Percentiles rank a stretch among this genome's conserved stretches.
These are phyloP conservation scores for Cladophialophora bantiana DNA, from an alignment of 2,329 filamentous ascomycete genomes.

Conservation along the genomic window DNA sequence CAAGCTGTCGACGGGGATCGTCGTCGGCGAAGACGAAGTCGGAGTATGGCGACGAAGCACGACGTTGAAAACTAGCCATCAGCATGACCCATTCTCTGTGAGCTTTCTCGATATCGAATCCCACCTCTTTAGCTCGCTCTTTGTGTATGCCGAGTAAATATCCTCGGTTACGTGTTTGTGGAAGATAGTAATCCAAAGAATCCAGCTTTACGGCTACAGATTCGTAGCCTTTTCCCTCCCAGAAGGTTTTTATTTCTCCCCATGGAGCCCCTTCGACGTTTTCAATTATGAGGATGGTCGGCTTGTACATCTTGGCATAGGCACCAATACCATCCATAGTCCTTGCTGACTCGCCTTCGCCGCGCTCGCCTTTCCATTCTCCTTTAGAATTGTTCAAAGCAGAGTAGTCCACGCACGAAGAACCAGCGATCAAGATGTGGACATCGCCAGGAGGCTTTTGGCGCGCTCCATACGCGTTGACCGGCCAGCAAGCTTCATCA, in stretches of 20 bases:
- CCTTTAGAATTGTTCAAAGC: slow-evolving; percentile 66
- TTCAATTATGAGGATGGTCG: slow-evolving; percentile 72
- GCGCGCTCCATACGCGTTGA: slow-evolving; percentile 71
- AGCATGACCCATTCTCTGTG: slow-evolving; percentile 53
- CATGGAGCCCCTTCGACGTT: slow-evolving; percentile 72
- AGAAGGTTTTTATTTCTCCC: slow-evolving; percentile 57
- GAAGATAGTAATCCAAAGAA: slow-evolving; percentile 75
- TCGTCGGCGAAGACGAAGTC: slow-evolving; percentile 66
- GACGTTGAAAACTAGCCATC: slow-evolving; percentile 59
- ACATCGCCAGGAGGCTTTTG: slow-evolving; percentile 62
- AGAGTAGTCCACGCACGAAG: slow-evolving; percentile 79
- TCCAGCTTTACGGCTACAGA: slow-evolving; percentile 62
- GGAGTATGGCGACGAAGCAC: slow-evolving; percentile 67
- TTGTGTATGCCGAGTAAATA: slow-evolving; percentile 66
- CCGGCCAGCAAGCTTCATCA: slow-evolving; percentile 42
- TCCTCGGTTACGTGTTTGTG: slow-evolving; percentile 69
- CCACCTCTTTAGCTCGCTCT: slow-evolving; percentile 37
- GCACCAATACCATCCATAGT: slow-evolving; percentile 69
- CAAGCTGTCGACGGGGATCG: slow-evolving; percentile 56
- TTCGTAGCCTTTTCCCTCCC: slow-evolving; percentile 63
- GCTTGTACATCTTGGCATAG: slow-evolving; percentile 64
- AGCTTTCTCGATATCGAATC: slow-evolving; percentile 41
- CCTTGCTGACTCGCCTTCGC: slow-evolving; percentile 67
- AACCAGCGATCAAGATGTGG: slow-evolving; percentile 74
- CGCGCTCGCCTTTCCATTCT: slow-evolving; percentile 48